Conservation (phyloP, 225 moss, liverwort and hornwort species). For the Pseudisothecium myosuroides region DNA sequence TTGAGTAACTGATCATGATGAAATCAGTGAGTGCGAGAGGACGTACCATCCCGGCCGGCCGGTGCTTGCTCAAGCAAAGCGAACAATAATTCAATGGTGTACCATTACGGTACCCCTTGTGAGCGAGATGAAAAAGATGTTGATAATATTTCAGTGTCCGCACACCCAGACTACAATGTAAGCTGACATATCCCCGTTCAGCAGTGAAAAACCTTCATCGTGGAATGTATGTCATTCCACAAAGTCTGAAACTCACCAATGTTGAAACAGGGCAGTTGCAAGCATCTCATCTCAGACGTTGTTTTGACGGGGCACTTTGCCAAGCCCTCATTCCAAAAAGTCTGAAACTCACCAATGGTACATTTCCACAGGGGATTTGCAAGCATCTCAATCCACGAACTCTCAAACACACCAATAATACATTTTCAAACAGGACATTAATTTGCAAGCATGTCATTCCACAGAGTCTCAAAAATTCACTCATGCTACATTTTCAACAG, state of each 20-base stretch:
- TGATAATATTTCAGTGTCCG: not conserved
- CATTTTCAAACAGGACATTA: not conserved
- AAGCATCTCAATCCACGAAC: not conserved
- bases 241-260: not conserved
- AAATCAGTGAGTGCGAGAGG: not conserved
- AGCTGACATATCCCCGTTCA: too few species aligned
- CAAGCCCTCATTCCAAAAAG: too few species aligned
- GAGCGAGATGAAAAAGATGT: not conserved
- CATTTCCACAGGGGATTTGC: not conserved
- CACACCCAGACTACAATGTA: not conserved
- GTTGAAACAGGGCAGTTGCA: too few species aligned
- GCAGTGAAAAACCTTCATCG: not conserved
- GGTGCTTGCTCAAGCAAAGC: not conserved
- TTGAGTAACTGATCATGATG: not conserved
- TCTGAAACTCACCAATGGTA: not conserved
- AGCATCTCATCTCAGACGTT: not conserved
- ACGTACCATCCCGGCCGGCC: not conserved
- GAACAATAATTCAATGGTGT: too few species aligned
- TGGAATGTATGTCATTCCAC: not conserved
- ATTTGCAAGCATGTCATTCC: not conserved
- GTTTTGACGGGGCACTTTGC: not conserved
- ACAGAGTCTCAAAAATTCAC: not conserved
- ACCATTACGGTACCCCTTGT: too few species aligned
- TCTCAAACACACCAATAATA: not conserved
- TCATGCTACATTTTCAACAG: not conserved